Evolutionary conservation across 2,329 filamentous ascomycete species (phyloP).

Genomic region (Macrophomina phaseolina): DNA sequence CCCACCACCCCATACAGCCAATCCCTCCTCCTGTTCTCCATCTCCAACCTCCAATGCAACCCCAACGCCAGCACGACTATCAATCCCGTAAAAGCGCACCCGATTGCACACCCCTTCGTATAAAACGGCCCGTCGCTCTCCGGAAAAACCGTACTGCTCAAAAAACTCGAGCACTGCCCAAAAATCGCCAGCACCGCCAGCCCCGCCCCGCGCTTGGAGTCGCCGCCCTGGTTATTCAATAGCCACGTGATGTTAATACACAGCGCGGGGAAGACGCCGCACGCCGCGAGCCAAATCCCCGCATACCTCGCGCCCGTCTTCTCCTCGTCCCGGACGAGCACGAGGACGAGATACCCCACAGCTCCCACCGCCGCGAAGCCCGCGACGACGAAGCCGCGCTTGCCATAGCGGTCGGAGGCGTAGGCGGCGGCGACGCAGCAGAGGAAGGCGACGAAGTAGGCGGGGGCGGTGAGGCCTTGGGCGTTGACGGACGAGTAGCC

Average conservation of each 20-base stretch:
- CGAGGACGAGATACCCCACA: slow-evolving; percentile 44
- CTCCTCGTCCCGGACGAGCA: slow-evolving; percentile 34
- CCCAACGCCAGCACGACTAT: slow-evolving; percentile 90
- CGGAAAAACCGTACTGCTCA: slow-evolving; percentile 37
- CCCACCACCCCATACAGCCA: slow-evolving; percentile 5
- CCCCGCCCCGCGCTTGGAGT: slow-evolving; percentile 38
- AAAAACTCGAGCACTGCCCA: slow-evolving; percentile 41
- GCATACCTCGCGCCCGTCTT: slow-evolving; percentile 43
- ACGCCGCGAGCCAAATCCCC: slow-evolving; percentile 45
- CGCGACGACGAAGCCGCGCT: slow-evolving; percentile 44
- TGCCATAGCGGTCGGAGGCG: slow-evolving; percentile 44
- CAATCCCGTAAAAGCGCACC: slow-evolving; percentile 48
- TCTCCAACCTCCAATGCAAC: slow-evolving; percentile 54
- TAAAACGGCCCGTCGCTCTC: slow-evolving; percentile 29
- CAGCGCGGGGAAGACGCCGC: slow-evolving; percentile 42
- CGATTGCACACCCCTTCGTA: neutral
- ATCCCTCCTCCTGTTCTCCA: slow-evolving; percentile 11
- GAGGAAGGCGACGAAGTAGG: slow-evolving; percentile 50
- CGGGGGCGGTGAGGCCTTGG: slow-evolving; percentile 50
- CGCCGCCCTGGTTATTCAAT: slow-evolving; percentile 40
- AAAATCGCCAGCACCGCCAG: slow-evolving; percentile 35
- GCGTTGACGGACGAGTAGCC: slow-evolving; percentile 48
- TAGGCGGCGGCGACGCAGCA: slow-evolving; percentile 40
- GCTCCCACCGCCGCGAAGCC: slow-evolving; percentile 35
- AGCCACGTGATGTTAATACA: slow-evolving; percentile 41